These are phyloP conservation scores for Aspergillus affinis DNA, from an alignment of 495 filamentous ascomycete species.

Conservation along the genomic window DNA sequence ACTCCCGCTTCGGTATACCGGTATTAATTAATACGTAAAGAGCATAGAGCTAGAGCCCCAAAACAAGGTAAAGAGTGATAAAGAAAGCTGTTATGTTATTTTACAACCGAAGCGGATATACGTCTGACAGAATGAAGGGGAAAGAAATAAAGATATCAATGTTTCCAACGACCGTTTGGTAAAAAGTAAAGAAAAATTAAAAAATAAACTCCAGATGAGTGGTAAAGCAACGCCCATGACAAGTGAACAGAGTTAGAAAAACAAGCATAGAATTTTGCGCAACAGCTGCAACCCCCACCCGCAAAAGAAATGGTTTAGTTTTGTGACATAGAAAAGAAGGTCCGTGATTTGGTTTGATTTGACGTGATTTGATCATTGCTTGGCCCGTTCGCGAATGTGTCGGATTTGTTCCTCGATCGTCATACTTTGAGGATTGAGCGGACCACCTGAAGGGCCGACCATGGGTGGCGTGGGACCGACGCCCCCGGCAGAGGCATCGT, in stretches of 20 bases:
- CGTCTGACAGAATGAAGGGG: not conserved
- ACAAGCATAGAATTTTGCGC: not conserved
- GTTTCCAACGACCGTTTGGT: not conserved
- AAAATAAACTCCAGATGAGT: constrained; percentile 16
- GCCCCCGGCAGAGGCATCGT: constrained; percentile 25
- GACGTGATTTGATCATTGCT: constrained; percentile 5
- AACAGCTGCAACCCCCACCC: not conserved
- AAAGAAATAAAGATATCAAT: not conserved
- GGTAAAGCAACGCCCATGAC: constrained; percentile 10
- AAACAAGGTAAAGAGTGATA: not conserved
- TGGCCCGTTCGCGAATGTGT: constrained; percentile 43
- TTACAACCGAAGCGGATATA: constrained; percentile 17
- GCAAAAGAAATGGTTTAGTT: no score
- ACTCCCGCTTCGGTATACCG: not conserved
- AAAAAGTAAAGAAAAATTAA: not conserved
- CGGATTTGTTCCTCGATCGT: constrained; percentile 52
- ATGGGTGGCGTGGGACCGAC: constrained; percentile 25
- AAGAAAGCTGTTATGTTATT: no score
- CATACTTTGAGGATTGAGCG: constrained; percentile 42
- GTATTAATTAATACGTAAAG: not conserved
- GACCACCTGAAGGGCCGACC: constrained; percentile 28
- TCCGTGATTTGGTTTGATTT: not conserved
- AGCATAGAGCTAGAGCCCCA: not conserved
- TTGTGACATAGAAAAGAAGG: not conserved
- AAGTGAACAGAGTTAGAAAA: constrained; percentile 1